Percentiles rank a stretch among this genome's conserved stretches.
phyloP scores from a whole-genome alignment of 2,329 filamentous ascomycete species.

The Lachnellula occidentalis region DNA sequence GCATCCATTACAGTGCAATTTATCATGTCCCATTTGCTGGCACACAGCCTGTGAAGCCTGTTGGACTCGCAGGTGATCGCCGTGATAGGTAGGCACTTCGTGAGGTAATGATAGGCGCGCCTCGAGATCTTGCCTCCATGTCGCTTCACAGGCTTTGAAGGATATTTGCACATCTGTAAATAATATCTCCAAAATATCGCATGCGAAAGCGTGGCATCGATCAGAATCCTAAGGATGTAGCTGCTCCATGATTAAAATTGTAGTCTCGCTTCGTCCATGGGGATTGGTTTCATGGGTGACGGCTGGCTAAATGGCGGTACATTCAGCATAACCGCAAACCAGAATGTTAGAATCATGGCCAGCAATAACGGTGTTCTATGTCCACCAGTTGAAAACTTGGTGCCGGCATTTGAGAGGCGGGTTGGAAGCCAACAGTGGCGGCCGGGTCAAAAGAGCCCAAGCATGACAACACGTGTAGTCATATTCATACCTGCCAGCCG shows the following conservation, averaged over 20 bases:
- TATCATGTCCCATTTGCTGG: background rate
- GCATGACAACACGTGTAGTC: background rate
- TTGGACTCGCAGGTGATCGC: background rate
- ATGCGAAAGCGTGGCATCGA: no score
- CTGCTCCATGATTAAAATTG: background rate
- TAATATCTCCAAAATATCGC: background rate
- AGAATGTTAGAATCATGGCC: background rate
- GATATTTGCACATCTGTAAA: background rate
- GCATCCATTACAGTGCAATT: background rate
- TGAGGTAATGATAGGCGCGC: background rate
- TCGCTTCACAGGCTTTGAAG: background rate
- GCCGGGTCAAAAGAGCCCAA: background rate
- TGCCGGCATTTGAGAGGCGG: background rate
- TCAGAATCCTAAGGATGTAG: background rate
- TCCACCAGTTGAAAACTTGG: background rate
- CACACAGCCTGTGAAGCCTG: background rate
- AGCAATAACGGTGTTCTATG: background rate
- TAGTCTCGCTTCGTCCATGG: background rate
- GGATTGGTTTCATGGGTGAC: background rate
- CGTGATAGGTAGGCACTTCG: background rate
- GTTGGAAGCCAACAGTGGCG: background rate
- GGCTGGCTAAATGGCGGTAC: background rate
- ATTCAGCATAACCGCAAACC: background rate
- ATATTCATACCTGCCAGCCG: background rate
- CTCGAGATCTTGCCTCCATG: background rate